A percentile compares a stretch with the other conserved stretches of the same genome.
These are phyloP conservation scores for Saccharomyces kudriavzevii DNA, from an alignment of 805 yeast genomes.

Conservation along the genomic window DNA sequence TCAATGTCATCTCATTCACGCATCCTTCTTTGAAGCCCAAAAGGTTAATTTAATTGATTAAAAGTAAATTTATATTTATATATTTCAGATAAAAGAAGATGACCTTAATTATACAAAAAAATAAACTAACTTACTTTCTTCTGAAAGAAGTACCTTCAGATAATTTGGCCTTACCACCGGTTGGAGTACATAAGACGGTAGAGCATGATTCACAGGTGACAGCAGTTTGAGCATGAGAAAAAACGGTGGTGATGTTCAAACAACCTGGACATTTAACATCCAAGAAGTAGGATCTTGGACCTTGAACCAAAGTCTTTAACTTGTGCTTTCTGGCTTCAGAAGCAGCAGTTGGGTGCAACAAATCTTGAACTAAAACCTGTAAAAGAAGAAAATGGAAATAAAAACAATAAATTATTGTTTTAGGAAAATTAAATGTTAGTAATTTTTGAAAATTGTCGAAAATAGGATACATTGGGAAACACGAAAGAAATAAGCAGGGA, in stretches of 20 bases:
- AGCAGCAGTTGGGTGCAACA: conserved; percentile 95
- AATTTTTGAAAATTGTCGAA: not conserved
- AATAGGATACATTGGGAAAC: not conserved
- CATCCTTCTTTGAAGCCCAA: not conserved
- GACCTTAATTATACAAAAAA: not conserved
- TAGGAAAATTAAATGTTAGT: not conserved
- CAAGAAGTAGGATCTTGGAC: conserved; percentile 99
- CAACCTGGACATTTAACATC: conserved; percentile 99
- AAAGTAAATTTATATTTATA: conserved; percentile 1
- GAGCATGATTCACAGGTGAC: conserved; percentile 99
- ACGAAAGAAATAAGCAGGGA: too few relatives aligned
- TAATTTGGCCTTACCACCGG: conserved; percentile 99
- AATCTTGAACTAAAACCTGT: conserved; percentile 97
- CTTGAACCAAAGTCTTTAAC: conserved; percentile 92
- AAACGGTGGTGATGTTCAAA: conserved; percentile 96
- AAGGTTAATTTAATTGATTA: not conserved
- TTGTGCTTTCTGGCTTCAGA: conserved; percentile 96
- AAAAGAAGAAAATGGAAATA: conserved; percentile 4
- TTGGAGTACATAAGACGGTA: conserved; percentile 96
- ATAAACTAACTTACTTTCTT: conserved; percentile 64
- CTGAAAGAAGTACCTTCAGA: conserved; percentile 99
- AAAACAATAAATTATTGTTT: not conserved
- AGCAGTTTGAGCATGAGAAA: conserved; percentile 99
- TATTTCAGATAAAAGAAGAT: not conserved
- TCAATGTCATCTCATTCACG: not conserved